Evolutionary conservation across 768 basidiomycete species (phyloP).

Genomic region (Termitomyces sp.): DNA sequence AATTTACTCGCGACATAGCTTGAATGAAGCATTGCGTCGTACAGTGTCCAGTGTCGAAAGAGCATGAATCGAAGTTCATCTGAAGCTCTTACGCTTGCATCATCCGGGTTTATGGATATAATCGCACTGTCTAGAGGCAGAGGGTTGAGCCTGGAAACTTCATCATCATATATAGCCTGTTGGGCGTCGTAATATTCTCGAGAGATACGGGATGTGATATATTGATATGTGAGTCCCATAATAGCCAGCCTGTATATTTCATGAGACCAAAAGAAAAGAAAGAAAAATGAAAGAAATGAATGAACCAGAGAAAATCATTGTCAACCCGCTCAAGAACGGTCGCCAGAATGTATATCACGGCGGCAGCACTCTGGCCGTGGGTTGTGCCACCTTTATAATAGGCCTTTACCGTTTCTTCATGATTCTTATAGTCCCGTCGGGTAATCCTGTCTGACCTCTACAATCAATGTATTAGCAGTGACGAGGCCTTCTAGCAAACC

Average conservation of each 20-base stretch:
- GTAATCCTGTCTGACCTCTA: constrained; percentile 56
- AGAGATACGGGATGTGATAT: constrained; percentile 82
- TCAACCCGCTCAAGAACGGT: constrained; percentile 89
- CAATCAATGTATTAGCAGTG: constrained; percentile 2
- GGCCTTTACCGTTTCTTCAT: constrained; percentile 63
- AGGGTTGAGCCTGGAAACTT: constrained; percentile 88
- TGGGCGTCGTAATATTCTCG: constrained; percentile 79
- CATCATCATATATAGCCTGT: constrained; percentile 79
- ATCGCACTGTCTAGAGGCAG: constrained; percentile 33
- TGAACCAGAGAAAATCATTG: constrained; percentile 88
- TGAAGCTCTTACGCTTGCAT: constrained; percentile 71
- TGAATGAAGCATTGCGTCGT: constrained; percentile 97
- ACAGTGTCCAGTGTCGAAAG: constrained; percentile 96
- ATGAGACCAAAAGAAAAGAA: not conserved
- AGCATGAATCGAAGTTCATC: constrained; percentile 94
- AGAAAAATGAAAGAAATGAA: not conserved
- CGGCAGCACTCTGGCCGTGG: constrained; percentile 85
- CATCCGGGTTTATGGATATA: constrained; percentile 70
- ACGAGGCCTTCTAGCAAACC: not conserved
- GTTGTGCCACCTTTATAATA: constrained; percentile 84
- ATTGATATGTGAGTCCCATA: constrained; percentile 90
- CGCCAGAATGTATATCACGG: constrained; percentile 85
- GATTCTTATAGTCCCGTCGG: constrained; percentile 60
- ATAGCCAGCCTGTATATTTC: constrained; percentile 71
- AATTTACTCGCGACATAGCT: constrained; percentile 93